Base-by-base conservation (phyloP, 805 yeast species). In the Candida stauntonica region DNA sequence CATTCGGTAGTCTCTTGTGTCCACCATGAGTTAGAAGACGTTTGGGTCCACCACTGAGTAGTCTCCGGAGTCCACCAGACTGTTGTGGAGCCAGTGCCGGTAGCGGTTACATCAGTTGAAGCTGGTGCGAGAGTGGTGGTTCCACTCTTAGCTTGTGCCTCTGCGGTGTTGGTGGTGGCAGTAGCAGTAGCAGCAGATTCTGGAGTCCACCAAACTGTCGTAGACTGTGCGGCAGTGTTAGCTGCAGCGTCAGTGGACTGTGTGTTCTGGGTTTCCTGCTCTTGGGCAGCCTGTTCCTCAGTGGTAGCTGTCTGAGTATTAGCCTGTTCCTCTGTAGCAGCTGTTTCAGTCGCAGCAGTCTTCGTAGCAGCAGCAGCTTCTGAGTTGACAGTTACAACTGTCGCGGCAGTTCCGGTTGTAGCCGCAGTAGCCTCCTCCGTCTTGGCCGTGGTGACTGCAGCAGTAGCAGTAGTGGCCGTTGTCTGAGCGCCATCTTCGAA, bases 1-100 rank as follows among this genome's bases (percentile, higher is more conserved):
- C 42, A 39, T 5, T 20, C 17, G 11, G 24, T 21, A 13, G 33
- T 20, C 21, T 31, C 33, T 14, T 13, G 33, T 14, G 33, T 31
- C 35, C 35, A n/a, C n/a, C n/a, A n/a, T 16, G 34, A 7, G 17
- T 29, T 29, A 8, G 35, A 19, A n/a, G 39, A 36, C 2, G 34
- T 14, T 26, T n/a, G n/a, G n/a, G n/a, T n/a, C n/a, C n/a, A 21
- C 24, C 24, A 21, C 24, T 17, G 16, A 8, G 33, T 33, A n/a
- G 45, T 27, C n/a, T 37, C 41, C 14, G 46, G 39, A 14, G 54
- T 44, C 47, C 49, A 45, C 48, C 49, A 49, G n/a, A 42, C 42
- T 5, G 57, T 44, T 3, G 54, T 42, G 7, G 51, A 39, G 18
- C 26, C 38, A 9, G 34, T 21, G 11, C 24, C 26, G 11, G 35